These are phyloP conservation scores for Coniochaeta prunicola DNA, from an alignment of 2,329 filamentous ascomycete species.

Conservation along the genomic window DNA sequence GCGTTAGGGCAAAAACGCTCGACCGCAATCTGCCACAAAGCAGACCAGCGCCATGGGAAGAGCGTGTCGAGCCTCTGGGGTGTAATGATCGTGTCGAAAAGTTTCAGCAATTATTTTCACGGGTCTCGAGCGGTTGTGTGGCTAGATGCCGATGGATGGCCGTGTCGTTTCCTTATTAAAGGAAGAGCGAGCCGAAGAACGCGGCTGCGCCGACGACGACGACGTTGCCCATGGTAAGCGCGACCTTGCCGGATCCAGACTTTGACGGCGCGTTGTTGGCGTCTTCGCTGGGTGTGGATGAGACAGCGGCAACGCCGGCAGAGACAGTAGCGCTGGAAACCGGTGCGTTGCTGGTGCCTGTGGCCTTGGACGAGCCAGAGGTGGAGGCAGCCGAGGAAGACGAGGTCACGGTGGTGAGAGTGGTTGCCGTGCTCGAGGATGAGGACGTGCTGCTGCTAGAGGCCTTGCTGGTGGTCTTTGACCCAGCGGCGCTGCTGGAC, in stretches of 20 bases:
- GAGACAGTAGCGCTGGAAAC: conserved; percentile 10
- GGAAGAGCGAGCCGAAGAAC: conserved; percentile 15
- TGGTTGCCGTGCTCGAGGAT: conserved; percentile 15
- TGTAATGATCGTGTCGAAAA: background rate
- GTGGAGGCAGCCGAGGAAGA: conserved; percentile 6
- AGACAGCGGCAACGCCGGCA: background rate
- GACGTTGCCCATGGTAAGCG: conserved; percentile 12
- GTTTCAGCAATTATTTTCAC: background rate
- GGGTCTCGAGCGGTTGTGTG: background rate
- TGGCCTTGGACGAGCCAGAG: conserved; percentile 6
- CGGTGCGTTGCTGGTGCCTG: conserved; percentile 1
- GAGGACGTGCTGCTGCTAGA: background rate
- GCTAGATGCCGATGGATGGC: background rate
- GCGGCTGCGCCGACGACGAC: conserved; percentile 15
- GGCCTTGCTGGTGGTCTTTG: conserved; percentile 10
- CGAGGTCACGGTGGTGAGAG: conserved; percentile 12
- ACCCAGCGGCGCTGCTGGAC: conserved; percentile 10
- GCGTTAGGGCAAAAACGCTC: background rate
- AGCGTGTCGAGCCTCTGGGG: background rate
- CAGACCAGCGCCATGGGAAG: background rate
- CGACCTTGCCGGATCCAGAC: conserved; percentile 13
- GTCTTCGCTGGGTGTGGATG: conserved; percentile 2
- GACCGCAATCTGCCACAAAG: background rate
- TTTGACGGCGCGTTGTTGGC: conserved; percentile 6
- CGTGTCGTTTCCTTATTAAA: conserved; percentile 10